phyloP scores from a whole-genome alignment of 2,329 filamentous ascomycete genomes.

The Verticillium nonalfalfae region DNA sequence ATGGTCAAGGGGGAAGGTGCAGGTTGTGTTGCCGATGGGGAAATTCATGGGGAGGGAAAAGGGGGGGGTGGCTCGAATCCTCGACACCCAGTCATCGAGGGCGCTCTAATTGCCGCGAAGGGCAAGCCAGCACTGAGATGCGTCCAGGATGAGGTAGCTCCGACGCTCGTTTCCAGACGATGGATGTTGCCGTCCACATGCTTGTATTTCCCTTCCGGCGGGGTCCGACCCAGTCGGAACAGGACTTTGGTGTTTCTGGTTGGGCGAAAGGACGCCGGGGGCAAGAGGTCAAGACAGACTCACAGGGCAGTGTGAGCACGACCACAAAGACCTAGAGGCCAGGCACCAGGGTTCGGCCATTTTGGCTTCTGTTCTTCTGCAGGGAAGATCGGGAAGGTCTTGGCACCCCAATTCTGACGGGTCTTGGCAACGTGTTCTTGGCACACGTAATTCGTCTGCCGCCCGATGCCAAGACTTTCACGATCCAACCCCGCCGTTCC shows the following conservation, averaged over 20 bases:
- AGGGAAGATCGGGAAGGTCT: slow-evolving; percentile 2
- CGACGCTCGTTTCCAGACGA: background rate
- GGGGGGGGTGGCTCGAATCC: too few relatives aligned
- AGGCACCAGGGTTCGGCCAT: background rate
- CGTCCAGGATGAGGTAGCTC: background rate
- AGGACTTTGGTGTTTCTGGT: background rate
- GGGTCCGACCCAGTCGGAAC: background rate
- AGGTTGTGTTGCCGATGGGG: too few relatives aligned
- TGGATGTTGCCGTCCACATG: background rate
- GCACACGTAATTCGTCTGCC: slow-evolving; percentile 3
- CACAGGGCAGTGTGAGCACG: background rate
- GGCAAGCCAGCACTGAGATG: background rate
- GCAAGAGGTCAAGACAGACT: background rate
- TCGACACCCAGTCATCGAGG: too few relatives aligned
- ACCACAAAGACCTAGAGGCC: background rate
- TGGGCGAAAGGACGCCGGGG: background rate
- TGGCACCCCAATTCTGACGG: background rate
- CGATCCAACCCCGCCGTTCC: slow-evolving; percentile 1
- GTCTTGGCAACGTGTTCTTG: background rate
- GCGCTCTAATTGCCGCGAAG: background rate
- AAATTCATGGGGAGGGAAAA: too few relatives aligned
- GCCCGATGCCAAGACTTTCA: slow-evolving; percentile 1
- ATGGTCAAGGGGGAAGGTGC: too few relatives aligned
- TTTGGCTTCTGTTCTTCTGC: slow-evolving; percentile 1
- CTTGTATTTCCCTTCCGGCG: background rate